These are phyloP conservation scores for Amoebophrya sp. DNA, from an alignment of 169 alveolate genomes.

Conservation along the genomic window DNA sequence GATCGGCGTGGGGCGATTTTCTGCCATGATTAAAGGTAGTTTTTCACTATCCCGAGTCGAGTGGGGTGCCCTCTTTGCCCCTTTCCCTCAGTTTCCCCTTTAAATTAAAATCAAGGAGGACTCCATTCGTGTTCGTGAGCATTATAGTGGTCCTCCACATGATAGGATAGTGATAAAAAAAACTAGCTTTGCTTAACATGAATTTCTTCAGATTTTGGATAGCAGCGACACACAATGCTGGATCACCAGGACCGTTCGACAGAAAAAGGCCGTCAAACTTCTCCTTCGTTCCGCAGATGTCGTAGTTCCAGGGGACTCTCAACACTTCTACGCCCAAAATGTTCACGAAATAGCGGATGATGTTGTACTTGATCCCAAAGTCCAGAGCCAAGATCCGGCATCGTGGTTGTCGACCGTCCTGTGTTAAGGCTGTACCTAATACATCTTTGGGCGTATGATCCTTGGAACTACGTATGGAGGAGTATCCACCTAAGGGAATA, in stretches of 20 bases:
- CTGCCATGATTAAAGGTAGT: conserved; percentile 35
- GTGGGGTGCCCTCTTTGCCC: no score
- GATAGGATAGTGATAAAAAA: no score
- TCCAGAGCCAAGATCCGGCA: conserved; percentile 61
- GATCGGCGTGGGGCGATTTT: conserved; percentile 55
- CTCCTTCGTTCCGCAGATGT: conserved; percentile 42
- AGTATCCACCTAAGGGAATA: no score
- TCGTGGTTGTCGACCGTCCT: no score
- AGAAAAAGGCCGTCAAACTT: conserved; percentile 71
- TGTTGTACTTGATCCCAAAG: conserved; percentile 73
- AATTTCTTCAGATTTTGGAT: conserved; percentile 52
- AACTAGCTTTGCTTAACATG: neutral
- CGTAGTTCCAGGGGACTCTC: conserved; percentile 47
- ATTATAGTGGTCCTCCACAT: no score
- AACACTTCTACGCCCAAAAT: neutral
- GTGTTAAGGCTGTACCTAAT: no score
- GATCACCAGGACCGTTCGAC: conserved; percentile 80
- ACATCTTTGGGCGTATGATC: no score
- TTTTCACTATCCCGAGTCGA: no score
- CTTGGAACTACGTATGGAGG: no score
- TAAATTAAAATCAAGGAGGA: no score
- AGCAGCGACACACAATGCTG: conserved; percentile 48
- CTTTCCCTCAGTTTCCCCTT: neutral
- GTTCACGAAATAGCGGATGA: conserved; percentile 57
- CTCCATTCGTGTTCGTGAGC: no score